phyloP scores from a whole-genome alignment of 768 basidiomycete species.

The Mycena haematopus region DNA sequence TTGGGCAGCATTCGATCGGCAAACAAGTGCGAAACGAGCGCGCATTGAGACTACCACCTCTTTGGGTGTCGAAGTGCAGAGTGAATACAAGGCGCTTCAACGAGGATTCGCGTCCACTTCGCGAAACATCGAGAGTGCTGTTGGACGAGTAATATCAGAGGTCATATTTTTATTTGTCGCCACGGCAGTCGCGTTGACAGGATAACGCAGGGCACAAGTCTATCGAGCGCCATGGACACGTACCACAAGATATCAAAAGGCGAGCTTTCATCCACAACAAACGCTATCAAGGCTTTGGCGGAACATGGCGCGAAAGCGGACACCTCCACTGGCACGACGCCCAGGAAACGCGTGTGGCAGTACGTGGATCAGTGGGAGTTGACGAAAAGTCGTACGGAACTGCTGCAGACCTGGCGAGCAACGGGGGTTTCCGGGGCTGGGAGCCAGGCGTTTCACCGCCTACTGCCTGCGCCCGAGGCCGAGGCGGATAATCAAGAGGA shows the following conservation, averaged over 20 bases:
- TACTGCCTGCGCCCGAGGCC: constrained; percentile 38
- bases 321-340: constrained; percentile 72
- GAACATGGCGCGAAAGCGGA: constrained; percentile 70
- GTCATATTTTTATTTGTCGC: constrained; percentile 42
- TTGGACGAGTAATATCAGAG: constrained; percentile 54
- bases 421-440: constrained; percentile 35
- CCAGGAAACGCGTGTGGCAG: constrained; percentile 76
- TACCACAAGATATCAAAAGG: constrained; percentile 51
- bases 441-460: constrained; percentile 46
- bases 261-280: constrained; percentile 56
- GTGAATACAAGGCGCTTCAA: constrained; percentile 58
- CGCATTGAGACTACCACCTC: constrained; percentile 64
- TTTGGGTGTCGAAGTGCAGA: constrained; percentile 56
- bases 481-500: constrained; percentile 33
- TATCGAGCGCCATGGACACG: constrained; percentile 47
- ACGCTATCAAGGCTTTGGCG: constrained; percentile 55
- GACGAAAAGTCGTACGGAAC: constrained; percentile 64
- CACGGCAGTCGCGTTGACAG: neutral
- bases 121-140: constrained; percentile 51
- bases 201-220: constrained; percentile 45
- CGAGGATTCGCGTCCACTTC: constrained; percentile 57
- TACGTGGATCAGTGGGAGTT: constrained; percentile 76
- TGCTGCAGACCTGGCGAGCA: constrained; percentile 61
- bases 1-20: constrained; percentile 64
- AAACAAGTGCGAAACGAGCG: constrained; percentile 69